Base-by-base conservation (phyloP, 2,329 filamentous ascomycete genomes). In the Neonectria hederae region DNA sequence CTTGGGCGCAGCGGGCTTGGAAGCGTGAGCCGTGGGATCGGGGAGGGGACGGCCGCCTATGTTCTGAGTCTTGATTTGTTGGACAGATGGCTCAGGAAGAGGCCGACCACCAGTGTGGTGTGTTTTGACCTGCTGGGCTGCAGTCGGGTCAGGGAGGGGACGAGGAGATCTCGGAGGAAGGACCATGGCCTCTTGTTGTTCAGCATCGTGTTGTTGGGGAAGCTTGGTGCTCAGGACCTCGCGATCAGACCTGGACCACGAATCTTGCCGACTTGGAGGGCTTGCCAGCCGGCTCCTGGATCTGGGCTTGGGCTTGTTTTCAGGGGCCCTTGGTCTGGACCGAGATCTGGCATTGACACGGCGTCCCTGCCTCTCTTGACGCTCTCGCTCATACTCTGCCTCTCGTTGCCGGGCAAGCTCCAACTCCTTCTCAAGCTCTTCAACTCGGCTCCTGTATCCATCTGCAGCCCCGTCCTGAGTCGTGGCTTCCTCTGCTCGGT, bases 381-480 rank as follows among this genome's bases (percentile, higher is more conserved):
- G 80, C 73, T 86, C 83, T 66, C 83, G 79, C 80, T 91, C 82
- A 77, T 90, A 85, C 80, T 91, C 83, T 77, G 86, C 79, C 76
- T 91, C 83, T 78, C 91, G 77, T 81, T 90, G 76, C 72, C 90
- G 82, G 68, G 89, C 83, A 74, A 86, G 69, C 81, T 91, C 84
- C 21, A 89, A 76, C 83, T 92, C 83, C 80, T 87, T 84, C 79
- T 98, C 95, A 5, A 98, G 84, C 76, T 97, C 90, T 72, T 87
- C 87, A 66, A 97, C 90, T 43, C 94, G 89, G 67, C 84, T 86
- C 66, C 84, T 87, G 76, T 95, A 85, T 58, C 83, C 82, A 19
- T 77, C 51, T 75, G 76, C 78, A 26, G 75, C 78, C 21, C 74
- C 67, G 38, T 72, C 69, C 26, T 70, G 65, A 46, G 68, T 48